These are phyloP conservation scores for Penicillium maclennaniae DNA, from an alignment of 495 filamentous ascomycete genomes.

Conservation along the genomic window DNA sequence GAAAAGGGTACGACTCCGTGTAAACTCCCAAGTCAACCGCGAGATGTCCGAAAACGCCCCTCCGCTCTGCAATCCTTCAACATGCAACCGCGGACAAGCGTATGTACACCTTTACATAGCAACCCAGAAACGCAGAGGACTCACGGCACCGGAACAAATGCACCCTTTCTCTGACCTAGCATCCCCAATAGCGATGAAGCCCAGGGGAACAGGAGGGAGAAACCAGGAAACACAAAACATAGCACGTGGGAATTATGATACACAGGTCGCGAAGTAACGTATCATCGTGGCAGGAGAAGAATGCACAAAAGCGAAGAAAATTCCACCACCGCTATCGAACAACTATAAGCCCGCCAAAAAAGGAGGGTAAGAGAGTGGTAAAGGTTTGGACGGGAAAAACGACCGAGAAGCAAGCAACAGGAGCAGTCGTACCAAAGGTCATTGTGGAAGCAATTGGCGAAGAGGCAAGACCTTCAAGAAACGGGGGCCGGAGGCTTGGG, in stretches of 20 bases:
- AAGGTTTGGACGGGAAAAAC: not conserved
- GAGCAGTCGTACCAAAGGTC: not conserved
- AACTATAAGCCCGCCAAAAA: not conserved
- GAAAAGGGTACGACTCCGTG: conserved; percentile 6
- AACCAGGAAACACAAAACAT: not conserved
- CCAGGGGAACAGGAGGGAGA: conserved; percentile 7
- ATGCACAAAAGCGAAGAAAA: conserved; percentile 2
- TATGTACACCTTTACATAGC: conserved; percentile 17
- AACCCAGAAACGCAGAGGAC: conserved; percentile 10
- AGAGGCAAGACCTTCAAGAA: conserved; percentile 16
- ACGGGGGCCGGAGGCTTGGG: conserved; percentile 33
- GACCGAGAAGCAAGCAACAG: not conserved
- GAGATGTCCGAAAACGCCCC: conserved; percentile 23
- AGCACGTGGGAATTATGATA: conserved; percentile 30
- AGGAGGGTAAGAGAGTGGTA: not conserved
- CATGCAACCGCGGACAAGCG: conserved; percentile 11
- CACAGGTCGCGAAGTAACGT: conserved; percentile 25
- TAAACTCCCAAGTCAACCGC: conserved; percentile 20
- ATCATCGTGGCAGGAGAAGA: conserved; percentile 21
- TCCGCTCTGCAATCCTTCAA: conserved; percentile 10
- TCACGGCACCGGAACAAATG: conserved; percentile 21
- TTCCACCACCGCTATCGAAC: not conserved
- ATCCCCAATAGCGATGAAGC: conserved; percentile 5
- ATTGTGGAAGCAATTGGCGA: not conserved
- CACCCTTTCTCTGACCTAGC: conserved; percentile 16